These are phyloP conservation scores for Lolium rigidum DNA, from an alignment of 176 grass and related monocot species.

Conservation along the genomic window DNA sequence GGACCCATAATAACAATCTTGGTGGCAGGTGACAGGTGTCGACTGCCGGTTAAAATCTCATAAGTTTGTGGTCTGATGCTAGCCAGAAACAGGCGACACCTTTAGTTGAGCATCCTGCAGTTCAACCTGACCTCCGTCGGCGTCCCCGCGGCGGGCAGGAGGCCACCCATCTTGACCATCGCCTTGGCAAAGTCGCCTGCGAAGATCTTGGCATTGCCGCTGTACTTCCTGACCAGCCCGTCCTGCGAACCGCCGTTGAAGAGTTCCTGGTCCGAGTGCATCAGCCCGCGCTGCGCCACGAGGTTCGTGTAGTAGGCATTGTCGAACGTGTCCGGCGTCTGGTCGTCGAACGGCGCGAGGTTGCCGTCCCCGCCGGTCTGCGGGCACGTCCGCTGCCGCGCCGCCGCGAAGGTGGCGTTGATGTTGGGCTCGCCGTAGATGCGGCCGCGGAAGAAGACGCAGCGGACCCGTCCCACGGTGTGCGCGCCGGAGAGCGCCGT, in stretches of 20 bases:
- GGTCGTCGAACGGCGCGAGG: slow-evolving; percentile 58
- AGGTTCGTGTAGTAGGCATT: slow-evolving; percentile 57
- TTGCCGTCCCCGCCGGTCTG: slow-evolving; percentile 41
- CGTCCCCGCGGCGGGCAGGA: slow-evolving; percentile 53
- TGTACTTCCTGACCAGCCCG: slow-evolving; percentile 58
- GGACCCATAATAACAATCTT: too few species aligned
- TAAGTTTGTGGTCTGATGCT: too few species aligned
- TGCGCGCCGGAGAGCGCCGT: slow-evolving; percentile 78
- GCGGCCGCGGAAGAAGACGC: slow-evolving; percentile 57
- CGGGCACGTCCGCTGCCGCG: slow-evolving; percentile 49
- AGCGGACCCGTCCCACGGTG: slow-evolving; percentile 66
- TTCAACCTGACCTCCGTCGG: slow-evolving; percentile 65
- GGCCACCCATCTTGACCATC: slow-evolving; percentile 75
- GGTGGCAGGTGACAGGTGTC: too few species aligned
- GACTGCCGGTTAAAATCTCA: too few species aligned
- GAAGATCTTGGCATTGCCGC: slow-evolving; percentile 42
- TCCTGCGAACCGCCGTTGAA: slow-evolving; percentile 72
- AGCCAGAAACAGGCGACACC: too few species aligned
- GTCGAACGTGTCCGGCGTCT: slow-evolving; percentile 57
- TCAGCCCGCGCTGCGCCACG: slow-evolving; percentile 43
- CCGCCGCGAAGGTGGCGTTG: slow-evolving; percentile 60
- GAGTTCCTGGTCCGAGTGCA: slow-evolving; percentile 83
- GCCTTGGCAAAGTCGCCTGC: slow-evolving; percentile 61
- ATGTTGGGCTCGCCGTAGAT: slow-evolving; percentile 65
- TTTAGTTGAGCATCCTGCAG: slow-evolving; percentile 60